These are phyloP conservation scores for Chlamydomonas reinhardtii DNA, from an alignment of 163 green algal species.

Conservation along the genomic window DNA sequence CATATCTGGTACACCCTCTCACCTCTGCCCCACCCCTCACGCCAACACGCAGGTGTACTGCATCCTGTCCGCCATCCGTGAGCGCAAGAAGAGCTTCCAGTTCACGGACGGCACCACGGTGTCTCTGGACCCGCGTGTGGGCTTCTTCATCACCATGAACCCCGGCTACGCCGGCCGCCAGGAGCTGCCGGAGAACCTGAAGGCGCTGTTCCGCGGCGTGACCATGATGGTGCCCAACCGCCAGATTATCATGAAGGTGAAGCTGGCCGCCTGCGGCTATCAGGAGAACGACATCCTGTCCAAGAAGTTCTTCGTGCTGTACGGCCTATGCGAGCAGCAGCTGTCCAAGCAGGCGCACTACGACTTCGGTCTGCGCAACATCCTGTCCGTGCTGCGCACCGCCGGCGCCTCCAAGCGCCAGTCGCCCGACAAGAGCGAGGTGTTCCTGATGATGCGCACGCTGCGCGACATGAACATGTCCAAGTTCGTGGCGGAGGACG, in stretches of 20 bases:
- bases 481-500: conserved; percentile 97
- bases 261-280: conserved; percentile 94
- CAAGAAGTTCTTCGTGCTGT: conserved; percentile 97
- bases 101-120: conserved; percentile 94
- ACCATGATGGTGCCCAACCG: conserved; percentile 99
- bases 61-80: conserved; percentile 90
- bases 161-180: conserved; percentile 88
- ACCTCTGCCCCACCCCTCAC: too few relatives aligned
- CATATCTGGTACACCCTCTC: too few relatives aligned
- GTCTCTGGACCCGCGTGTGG: conserved; percentile 89
- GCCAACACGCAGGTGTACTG: conserved; percentile 84
- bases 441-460: conserved; percentile 92
- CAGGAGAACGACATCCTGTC: conserved; percentile 94
- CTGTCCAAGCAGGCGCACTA: conserved; percentile 95
- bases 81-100: conserved; percentile 90
- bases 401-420: conserved; percentile 90
- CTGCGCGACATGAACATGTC: conserved; percentile 98
- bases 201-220: conserved; percentile 95
- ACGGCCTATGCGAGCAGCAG: conserved; percentile 97
- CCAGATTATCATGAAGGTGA: conserved; percentile 99
- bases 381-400: conserved; percentile 94
- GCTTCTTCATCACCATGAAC: conserved; percentile 99
- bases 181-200: conserved; percentile 97
- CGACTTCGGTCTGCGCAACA: conserved; percentile 97
- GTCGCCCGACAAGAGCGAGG: conserved; percentile 89